Conservation (phyloP, 495 filamentous ascomycete genomes). For the Alectoria sarmentosa region DNA sequence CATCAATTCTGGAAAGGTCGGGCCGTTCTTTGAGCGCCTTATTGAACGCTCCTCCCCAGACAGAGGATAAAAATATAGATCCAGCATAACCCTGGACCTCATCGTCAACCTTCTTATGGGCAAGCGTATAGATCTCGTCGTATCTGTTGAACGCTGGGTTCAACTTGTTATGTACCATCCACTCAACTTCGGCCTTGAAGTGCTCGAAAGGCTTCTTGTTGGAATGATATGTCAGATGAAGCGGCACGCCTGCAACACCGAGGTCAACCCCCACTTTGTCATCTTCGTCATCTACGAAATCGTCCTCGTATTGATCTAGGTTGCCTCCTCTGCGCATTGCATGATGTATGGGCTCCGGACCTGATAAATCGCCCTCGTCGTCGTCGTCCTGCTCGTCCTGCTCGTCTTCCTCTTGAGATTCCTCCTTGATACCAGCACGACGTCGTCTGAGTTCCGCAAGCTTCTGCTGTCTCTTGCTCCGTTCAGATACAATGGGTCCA, state of each 20-base stretch:
- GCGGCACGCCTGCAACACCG: conserved; percentile 50
- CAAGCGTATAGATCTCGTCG: conserved; percentile 59
- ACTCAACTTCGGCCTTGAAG: conserved; percentile 73
- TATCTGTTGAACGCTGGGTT: conserved; percentile 64
- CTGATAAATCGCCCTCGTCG: conserved; percentile 30
- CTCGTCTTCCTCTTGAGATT: background rate
- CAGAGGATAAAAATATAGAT: conserved; percentile 65
- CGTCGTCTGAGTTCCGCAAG: conserved; percentile 50
- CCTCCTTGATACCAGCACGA: conserved; percentile 42
- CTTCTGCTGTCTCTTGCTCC: conserved; percentile 39
- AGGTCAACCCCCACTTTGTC: conserved; percentile 55
- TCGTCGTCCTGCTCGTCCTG: conserved; percentile 38
- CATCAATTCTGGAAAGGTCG: conserved; percentile 33
- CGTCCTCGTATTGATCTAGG: conserved; percentile 57
- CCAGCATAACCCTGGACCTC: conserved; percentile 60
- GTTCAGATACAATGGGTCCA: conserved; percentile 34
- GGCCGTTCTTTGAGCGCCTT: conserved; percentile 62
- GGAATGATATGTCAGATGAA: conserved; percentile 60
- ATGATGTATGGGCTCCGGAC: conserved; percentile 28
- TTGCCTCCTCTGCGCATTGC: conserved; percentile 14
- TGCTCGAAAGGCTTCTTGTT: conserved; percentile 66
- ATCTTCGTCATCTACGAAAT: conserved; percentile 61
- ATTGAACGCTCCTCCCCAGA: conserved; percentile 63
- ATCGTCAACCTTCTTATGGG: conserved; percentile 68
- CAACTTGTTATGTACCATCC: conserved; percentile 72